Evolutionary conservation across 1,139 yeast species (phyloP).

Genomic region (Debaryomycetaceae sp.): DNA sequence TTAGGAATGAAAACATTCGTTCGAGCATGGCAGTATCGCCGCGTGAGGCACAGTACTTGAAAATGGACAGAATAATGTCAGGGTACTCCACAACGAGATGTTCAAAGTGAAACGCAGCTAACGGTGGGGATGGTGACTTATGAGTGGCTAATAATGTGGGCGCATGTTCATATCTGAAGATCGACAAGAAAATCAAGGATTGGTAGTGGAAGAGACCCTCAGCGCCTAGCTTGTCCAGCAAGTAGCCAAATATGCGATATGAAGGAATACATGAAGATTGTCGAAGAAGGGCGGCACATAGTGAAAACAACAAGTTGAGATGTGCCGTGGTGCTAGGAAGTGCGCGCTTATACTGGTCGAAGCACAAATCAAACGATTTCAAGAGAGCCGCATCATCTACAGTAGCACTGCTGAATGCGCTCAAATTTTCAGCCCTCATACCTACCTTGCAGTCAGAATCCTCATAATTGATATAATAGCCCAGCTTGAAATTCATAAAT

Average conservation of each 20-base stretch:
- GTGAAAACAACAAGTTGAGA: slow-evolving; percentile 11
- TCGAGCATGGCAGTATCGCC: slow-evolving; percentile 12
- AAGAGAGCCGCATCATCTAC: slow-evolving; percentile 12
- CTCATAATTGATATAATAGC: slow-evolving; percentile 22
- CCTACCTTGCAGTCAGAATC: slow-evolving; percentile 14
- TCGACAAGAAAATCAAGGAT: slow-evolving; percentile 17
- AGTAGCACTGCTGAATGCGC: slow-evolving; percentile 9
- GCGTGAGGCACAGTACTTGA: slow-evolving; percentile 16
- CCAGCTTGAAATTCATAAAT: slow-evolving; percentile 19
- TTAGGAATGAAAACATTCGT: slow-evolving; percentile 17
- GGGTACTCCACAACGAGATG: slow-evolving; percentile 18
- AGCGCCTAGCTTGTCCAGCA: slow-evolving; percentile 17
- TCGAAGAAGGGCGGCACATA: slow-evolving; percentile 11
- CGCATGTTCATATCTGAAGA: slow-evolving; percentile 5
- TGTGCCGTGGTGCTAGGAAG: too few relatives aligned
- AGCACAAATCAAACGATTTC: slow-evolving; percentile 8
- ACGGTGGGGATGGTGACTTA: slow-evolving; percentile 3
- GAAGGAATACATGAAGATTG: slow-evolving; percentile 15
- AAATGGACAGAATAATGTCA: slow-evolving; percentile 14
- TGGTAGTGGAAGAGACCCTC: slow-evolving; percentile 15
- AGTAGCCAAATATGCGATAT: slow-evolving; percentile 11
- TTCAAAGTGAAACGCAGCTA: slow-evolving; percentile 12
- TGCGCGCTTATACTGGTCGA: slow-evolving; percentile 7
- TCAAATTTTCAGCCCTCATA: slow-evolving; percentile 7
- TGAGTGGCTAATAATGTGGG: background rate